These are phyloP conservation scores for Thermothelomyces thermophilus DNA, from an alignment of 2,329 filamentous ascomycete species.

Conservation along the genomic window DNA sequence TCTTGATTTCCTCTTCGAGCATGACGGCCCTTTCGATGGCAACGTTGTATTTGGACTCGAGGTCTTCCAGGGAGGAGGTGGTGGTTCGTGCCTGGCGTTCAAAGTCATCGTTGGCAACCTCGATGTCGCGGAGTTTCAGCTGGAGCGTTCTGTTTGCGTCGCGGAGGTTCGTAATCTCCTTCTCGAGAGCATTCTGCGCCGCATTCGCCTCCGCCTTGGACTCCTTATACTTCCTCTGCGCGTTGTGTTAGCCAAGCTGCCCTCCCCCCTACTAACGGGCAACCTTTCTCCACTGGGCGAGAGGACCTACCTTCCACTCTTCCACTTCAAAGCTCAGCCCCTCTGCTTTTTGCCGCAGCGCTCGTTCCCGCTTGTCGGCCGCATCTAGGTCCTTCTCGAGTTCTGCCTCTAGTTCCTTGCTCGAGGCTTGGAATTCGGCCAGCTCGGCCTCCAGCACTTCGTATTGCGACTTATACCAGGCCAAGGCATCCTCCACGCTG, in stretches of 20 bases:
- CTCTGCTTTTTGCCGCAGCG: constrained; percentile 82
- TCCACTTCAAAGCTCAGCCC: constrained; percentile 81
- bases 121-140: constrained; percentile 82
- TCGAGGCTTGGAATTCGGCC: constrained; percentile 87
- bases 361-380: constrained; percentile 85
- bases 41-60: constrained; percentile 95
- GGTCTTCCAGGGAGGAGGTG: constrained; percentile 88
- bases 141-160: constrained; percentile 77
- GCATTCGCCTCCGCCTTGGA: constrained; percentile 80
- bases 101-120: constrained; percentile 97
- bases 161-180: constrained; percentile 88
- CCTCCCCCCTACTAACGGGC: no score
- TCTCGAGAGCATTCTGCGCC: constrained; percentile 81
- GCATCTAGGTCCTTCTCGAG: constrained; percentile 94
- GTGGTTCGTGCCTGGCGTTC: constrained; percentile 95
- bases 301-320: constrained; percentile 73
- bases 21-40: constrained; percentile 87
- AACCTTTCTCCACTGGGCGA: not conserved
- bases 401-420: constrained; percentile 87
- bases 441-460: constrained; percentile 87
- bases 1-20: constrained; percentile 90
- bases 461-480: constrained; percentile 95
- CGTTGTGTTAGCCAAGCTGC: constrained; percentile 16
- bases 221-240: constrained; percentile 89
- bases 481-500: constrained; percentile 65